These are phyloP conservation scores for Phytophthora sansomeana DNA, from an alignment of 352 stramenopile species.

Conservation along the genomic window DNA sequence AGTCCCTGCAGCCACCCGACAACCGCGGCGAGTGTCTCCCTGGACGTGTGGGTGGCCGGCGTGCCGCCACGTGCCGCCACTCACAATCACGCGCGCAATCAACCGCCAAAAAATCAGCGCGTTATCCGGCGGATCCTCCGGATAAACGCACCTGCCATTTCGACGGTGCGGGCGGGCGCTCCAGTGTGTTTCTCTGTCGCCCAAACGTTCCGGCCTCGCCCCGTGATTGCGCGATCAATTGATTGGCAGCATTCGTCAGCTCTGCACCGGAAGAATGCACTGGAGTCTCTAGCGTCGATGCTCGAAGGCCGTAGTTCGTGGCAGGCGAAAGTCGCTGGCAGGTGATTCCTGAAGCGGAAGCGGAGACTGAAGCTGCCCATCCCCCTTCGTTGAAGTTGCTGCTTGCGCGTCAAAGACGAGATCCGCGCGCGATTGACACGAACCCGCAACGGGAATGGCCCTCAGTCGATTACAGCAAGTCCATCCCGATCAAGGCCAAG, in stretches of 20 bases:
- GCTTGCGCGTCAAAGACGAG: not conserved
- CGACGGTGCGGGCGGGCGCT: slow-evolving; percentile 10
- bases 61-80: slow-evolving; percentile 8
- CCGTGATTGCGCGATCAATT: slow-evolving; percentile 2
- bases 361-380: not conserved
- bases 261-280: too few species aligned
- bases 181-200: not conserved
- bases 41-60: slow-evolving; percentile 9
- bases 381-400: not conserved
- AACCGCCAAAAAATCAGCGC: slow-evolving; percentile 10
- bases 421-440: not conserved
- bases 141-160: slow-evolving; percentile 11
- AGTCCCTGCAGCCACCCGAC: not conserved
- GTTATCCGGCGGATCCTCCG: not conserved
- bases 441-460: too few species aligned
- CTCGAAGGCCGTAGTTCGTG: too few species aligned
- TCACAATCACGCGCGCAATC: slow-evolving; percentile 27
- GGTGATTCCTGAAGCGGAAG: not conserved
- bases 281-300: too few species aligned
- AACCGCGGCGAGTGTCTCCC: slow-evolving; percentile 4
- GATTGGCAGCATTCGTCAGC: too few species aligned
- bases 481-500: too few species aligned
- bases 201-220: slow-evolving; percentile 20
- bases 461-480: too few species aligned
- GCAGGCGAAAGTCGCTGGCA: too few species aligned